Evolutionary conservation across 352 stramenopile species (phyloP), one percentile per base, ranked within the genome.

Genomic region (Pelagophyceae sp.): DNA sequence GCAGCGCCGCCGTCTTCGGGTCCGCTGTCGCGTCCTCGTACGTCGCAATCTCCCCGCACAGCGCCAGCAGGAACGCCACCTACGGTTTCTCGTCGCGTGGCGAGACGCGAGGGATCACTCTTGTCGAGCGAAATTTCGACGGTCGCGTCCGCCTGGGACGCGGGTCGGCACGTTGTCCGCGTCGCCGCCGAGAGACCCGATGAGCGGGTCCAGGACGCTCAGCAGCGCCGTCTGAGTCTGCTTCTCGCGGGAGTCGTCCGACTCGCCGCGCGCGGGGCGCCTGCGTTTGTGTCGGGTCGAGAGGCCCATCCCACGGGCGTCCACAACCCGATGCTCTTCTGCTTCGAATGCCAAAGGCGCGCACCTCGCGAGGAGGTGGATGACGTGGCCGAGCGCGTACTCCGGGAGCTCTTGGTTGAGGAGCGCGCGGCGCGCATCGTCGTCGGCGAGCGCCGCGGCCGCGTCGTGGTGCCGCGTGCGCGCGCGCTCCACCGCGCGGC

Each of bases 351-450:
- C n/a, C n/a, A n/a, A n/a, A n/a, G n/a, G n/a, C n/a, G n/a, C n/a
- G n/a, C n/a, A n/a, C 54, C 25, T 31, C 15, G 61, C 61, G 37
- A 74, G 33, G 37, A 58, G 33, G 67, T 74, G 67, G 17, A 74
- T 23, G 2, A 37, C 67, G 67, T 74, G 58, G 35, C 5, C 5
- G 15, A 74, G 23, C 2, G 37, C 67, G 67, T 74, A 74, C 15
- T 74, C 67, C 5, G 67, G 67, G 15, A 74, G 67, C n/a, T 71
- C 5, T 1, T 31, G 61, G 45, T 54, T 54, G 11, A 54, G 45
- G 11, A 11, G 45, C 11, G 11, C 23, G 45, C 11, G 11, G 11
- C 23, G 11, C 11, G 45, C 23, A 11, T 54, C 23, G 45, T 54
- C 45, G 23, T 23, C 45, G 45, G 23, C 45, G 45, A 54, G 45